Evolutionary conservation across 495 filamentous ascomycete genomes (phyloP).

Genomic region (Podospora didyma): DNA sequence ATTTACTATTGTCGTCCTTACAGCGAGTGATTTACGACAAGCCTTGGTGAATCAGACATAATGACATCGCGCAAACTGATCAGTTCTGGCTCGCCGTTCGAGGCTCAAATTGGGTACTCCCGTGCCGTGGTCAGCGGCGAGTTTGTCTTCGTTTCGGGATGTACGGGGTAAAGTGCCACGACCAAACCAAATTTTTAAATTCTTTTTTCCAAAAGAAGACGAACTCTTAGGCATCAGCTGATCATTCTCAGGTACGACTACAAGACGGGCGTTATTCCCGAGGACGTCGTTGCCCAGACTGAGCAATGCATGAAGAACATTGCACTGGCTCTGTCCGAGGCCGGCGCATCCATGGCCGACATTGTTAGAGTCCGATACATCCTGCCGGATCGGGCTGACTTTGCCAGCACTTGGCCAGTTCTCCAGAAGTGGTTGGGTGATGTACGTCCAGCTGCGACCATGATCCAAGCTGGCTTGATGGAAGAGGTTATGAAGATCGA

Average conservation of each 20-base stretch:
- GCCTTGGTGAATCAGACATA: no score
- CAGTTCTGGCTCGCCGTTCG: slow-evolving; percentile 36
- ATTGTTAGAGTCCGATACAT: slow-evolving; percentile 38
- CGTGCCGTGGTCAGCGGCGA: slow-evolving; percentile 36
- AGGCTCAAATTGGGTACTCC: slow-evolving; percentile 40
- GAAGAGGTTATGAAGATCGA: slow-evolving; percentile 40
- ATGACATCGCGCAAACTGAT: slow-evolving; percentile 25
- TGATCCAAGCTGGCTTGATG: slow-evolving; percentile 38
- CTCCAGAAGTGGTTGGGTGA: slow-evolving; percentile 33
- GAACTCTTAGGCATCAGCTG: no score
- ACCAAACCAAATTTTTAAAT: background rate
- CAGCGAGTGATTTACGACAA: no score
- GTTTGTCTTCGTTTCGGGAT: slow-evolving; percentile 37
- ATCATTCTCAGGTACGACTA: slow-evolving; percentile 33
- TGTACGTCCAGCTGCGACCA: slow-evolving; percentile 37
- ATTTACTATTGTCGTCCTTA: no score
- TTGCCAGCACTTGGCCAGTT: slow-evolving; percentile 29
- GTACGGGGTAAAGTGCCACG: slow-evolving; percentile 30
- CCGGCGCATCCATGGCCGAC: slow-evolving; percentile 25
- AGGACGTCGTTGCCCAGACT: slow-evolving; percentile 30
- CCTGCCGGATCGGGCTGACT: slow-evolving; percentile 31
- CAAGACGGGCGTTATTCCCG: slow-evolving; percentile 25
- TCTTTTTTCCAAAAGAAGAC: background rate
- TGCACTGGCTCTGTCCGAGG: slow-evolving; percentile 27
- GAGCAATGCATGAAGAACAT: slow-evolving; percentile 35